Base-by-base conservation (phyloP, 1,139 yeast genomes). In the Magnusiomyces clavatus region DNA sequence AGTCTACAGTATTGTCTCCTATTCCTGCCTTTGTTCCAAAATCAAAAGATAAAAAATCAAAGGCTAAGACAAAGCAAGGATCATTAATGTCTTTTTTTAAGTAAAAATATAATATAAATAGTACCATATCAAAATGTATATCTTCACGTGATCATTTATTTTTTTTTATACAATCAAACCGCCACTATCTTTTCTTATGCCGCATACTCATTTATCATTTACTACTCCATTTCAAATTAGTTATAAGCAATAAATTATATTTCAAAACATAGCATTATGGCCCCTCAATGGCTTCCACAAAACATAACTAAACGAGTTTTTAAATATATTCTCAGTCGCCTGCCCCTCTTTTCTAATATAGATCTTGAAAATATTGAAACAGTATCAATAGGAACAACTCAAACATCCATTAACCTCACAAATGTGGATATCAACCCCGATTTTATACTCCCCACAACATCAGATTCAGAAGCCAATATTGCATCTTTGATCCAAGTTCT, bases 311-410 rank as follows among this genome's bases (percentile, higher is more conserved):
- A 86, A 68, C 74, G 95, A 61, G 78, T 89, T 48, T 77, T 89
- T 49, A 77, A 85, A 49, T 88, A 87, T 67, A 81, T 88, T 3
- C 76, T 89, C 20, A 88, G 85, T 63, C 94, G 87, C 65, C 77
- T 89, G 43, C 81, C 90, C n/a, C 69, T 89, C 43, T 86, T 89
- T 64, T 83, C 95, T 1, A 87, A 86, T 62, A 77, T 88, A 31
- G 94, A 88, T 64, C 72, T 86, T 37, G 85, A 89, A 16, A 85
- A 88, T 63, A 69, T 89, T 53, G 94, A 87, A 63, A 24, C 31
- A 24, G 90, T 89, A 0, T 83, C 94, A 6, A 68, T 86, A 43
- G 84, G 85, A 1, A 44, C 81, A 4, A 75, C 71, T 54, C 60
- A 53, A 14, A 74, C 81, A 12, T 71, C 73, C 67, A 77, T 77